Percentiles rank a stretch among this genome's conserved stretches.
phyloP scores from a whole-genome alignment of 2,329 filamentous ascomycete genomes.

The Trichoderma brevicompactum region DNA sequence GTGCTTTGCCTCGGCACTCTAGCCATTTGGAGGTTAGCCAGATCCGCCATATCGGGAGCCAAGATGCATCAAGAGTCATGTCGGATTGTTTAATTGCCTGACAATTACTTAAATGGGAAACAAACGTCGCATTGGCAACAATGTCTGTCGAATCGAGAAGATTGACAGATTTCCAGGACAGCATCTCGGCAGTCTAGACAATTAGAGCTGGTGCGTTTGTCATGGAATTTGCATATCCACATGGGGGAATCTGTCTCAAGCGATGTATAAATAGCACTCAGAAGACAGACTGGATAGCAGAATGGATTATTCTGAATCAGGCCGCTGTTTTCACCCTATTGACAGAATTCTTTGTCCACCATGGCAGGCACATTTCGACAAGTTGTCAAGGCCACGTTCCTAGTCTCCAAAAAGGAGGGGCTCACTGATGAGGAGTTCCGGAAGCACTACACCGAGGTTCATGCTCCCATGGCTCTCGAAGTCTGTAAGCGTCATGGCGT shows the following conservation, averaged over 20 bases:
- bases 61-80: not conserved
- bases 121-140: not conserved
- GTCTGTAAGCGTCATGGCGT: slow-evolving; percentile 15
- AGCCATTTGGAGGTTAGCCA: slow-evolving; percentile 19
- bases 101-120: too few species aligned
- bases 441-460: slow-evolving; percentile 1
- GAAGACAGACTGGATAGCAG: not conserved
- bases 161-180: not conserved
- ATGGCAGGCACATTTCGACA: slow-evolving; percentile 14
- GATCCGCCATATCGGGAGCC: slow-evolving; percentile 10
- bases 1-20: slow-evolving; percentile 3
- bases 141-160: not conserved
- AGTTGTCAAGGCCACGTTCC: slow-evolving; percentile 6
- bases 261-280: not conserved
- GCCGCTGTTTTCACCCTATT: not conserved
- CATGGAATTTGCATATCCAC: not conserved
- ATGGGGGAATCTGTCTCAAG: not conserved
- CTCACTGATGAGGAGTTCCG: slow-evolving; percentile 16
- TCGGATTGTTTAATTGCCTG: not conserved
- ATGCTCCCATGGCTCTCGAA: slow-evolving; percentile 8
- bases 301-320: not conserved
- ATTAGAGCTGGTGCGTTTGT: not conserved
- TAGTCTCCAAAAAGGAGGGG: slow-evolving; percentile 12
- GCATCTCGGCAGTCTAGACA: slow-evolving; percentile 4
- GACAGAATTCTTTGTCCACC: not conserved